These are phyloP conservation scores for Pythium insidiosum DNA, from an alignment of 352 stramenopile species.

Conservation along the genomic window DNA sequence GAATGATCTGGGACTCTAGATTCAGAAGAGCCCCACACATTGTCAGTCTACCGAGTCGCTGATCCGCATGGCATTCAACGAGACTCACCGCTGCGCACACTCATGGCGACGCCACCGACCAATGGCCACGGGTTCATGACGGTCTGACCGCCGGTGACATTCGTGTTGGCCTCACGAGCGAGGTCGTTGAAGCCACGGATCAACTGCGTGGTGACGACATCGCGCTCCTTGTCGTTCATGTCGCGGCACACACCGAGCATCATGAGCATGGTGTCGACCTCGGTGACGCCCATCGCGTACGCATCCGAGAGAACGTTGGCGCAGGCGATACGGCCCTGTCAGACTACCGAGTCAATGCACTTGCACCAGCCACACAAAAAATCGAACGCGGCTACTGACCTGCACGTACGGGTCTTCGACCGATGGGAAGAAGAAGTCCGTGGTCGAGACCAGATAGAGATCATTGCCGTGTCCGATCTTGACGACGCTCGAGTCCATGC, in stretches of 20 bases:
- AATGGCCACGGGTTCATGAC: conserved; percentile 96
- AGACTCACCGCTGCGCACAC: conserved; percentile 61
- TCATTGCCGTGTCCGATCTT: conserved; percentile 79
- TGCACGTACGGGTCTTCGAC: conserved; percentile 92
- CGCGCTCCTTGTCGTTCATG: conserved; percentile 88
- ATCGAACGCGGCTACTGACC: conserved; percentile 1
- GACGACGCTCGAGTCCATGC: conserved; percentile 88
- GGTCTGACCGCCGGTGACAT: conserved; percentile 92
- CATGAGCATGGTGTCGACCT: conserved; percentile 95
- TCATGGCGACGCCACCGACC: conserved; percentile 91
- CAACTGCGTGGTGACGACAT: conserved; percentile 91
- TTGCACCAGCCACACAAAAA: background rate
- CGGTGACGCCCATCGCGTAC: conserved; percentile 91
- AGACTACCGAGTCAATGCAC: background rate
- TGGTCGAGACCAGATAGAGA: conserved; percentile 90
- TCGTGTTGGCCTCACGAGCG: conserved; percentile 78
- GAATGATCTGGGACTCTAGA: conserved; percentile 78
- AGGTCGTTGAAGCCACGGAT: conserved; percentile 92
- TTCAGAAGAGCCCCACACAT: too few relatives aligned
- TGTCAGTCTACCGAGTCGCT: too few relatives aligned
- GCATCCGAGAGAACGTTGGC: conserved; percentile 93
- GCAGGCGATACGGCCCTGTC: conserved; percentile 88
- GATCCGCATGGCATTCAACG: too few relatives aligned
- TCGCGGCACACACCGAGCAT: conserved; percentile 88
- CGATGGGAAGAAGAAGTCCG: conserved; percentile 95